Base-by-base conservation (phyloP, 257 asterid species). In the Knoxia roxburghii region DNA sequence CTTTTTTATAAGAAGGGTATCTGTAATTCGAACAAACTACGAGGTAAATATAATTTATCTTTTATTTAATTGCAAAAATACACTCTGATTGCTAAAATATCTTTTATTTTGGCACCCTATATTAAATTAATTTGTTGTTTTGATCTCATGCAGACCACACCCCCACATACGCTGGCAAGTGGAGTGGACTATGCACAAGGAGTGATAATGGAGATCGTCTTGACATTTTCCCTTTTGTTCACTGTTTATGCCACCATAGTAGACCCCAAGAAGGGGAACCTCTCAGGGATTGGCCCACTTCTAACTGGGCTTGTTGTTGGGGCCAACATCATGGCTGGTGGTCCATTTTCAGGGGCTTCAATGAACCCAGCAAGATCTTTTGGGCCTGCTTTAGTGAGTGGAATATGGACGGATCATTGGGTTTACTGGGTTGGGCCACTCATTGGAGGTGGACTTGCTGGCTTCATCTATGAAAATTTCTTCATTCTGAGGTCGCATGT, bases 361-460 rank as follows among this genome's bases (percentile, higher is more conserved):
- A 89, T 92, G 98, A 92, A 92, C 84, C 97, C 98, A 0, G 98
- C 97, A 0, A 83, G 98, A 24, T 92, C 98, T 0, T 92, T 89
- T 24, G 97, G 98, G 27, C 98, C 98, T 0, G 98, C 96, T 7
- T 61, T 92, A 33, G 84, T 92, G 18, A 84, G 93, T 10, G 97
- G 98, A 60, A 75, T 83, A 49, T 92, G 98, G 98, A 86, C 95
- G 13, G 90, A 92, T 35, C 98, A 92, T 18, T 92, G 97, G 97
- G 85, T 89, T 50, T 92, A 87, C 14, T 92, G 98, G 98, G 87
- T 86, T 50, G 98, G 98, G 55, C 98, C 98, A 2, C 89, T 92
- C 3, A 73, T 92, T 37, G 98, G 97, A 6, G 97, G 96, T 63
- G 98, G 95, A 23, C 84, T 89, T 51, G 96, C 98, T 12, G 98